Conservation (phyloP, 768 basidiomycete genomes). For the Podaxis mareebaensis region DNA sequence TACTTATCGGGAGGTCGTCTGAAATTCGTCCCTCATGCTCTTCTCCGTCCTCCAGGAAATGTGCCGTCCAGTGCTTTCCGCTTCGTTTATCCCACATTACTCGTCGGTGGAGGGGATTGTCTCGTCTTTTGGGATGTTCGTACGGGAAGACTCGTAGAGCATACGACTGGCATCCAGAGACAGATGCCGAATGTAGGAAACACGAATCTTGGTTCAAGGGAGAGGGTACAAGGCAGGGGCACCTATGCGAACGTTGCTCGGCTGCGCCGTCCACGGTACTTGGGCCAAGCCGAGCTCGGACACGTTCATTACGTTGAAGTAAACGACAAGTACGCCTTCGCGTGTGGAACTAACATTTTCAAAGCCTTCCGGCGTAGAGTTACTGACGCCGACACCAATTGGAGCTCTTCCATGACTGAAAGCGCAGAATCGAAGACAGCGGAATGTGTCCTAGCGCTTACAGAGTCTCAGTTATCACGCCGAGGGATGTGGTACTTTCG, state of each 20-base stretch:
- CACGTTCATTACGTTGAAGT: constrained; percentile 7
- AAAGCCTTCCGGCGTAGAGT: constrained; percentile 1
- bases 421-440: background rate
- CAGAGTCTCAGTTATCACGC: background rate
- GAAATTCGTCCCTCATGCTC: constrained; percentile 18
- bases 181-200: background rate
- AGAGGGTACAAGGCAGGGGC: background rate
- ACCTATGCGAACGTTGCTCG: too few relatives aligned
- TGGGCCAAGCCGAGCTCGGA: background rate
- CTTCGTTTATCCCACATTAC: constrained; percentile 59
- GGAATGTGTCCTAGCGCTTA: constrained; percentile 2
- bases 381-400: too few relatives aligned
- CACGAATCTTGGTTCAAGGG: background rate
- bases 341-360: background rate
- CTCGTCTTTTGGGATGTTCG: constrained; percentile 68
- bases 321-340: constrained; percentile 5
- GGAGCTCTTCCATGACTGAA: background rate
- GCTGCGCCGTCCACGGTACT: background rate
- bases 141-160: constrained; percentile 48
- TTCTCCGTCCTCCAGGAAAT: constrained; percentile 13
- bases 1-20: background rate
- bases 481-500: constrained; percentile 4
- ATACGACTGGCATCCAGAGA: constrained; percentile 41
- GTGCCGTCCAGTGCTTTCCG: constrained; percentile 16
- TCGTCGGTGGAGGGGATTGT: constrained; percentile 43